These are phyloP conservation scores for Teratosphaeria pseudoeucalypti DNA, from an alignment of 2,329 filamentous ascomycete species.

Conservation along the genomic window DNA sequence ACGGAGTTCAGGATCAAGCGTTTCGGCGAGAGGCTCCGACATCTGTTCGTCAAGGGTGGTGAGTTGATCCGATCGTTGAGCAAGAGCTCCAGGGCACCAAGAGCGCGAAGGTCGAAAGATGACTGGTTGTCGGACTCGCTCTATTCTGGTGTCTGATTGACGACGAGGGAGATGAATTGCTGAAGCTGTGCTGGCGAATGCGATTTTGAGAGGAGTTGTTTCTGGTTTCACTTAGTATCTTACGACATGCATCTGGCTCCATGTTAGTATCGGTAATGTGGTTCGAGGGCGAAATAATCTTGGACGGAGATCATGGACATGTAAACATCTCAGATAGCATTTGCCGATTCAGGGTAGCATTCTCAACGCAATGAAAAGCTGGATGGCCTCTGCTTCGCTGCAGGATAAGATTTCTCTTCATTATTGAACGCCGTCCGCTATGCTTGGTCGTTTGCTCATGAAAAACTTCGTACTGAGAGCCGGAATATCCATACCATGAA, in stretches of 20 bases:
- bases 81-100: background rate
- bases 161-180: background rate
- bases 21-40: slow-evolving; percentile 29
- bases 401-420: background rate
- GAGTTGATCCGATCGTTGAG: slow-evolving; percentile 25
- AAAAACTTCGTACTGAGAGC: background rate
- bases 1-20: slow-evolving; percentile 31
- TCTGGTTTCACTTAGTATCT: background rate
- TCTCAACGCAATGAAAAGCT: background rate
- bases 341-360: background rate
- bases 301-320: background rate
- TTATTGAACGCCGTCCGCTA: background rate
- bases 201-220: background rate
- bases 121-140: slow-evolving; percentile 17
- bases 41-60: slow-evolving; percentile 25
- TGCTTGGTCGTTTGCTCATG: background rate
- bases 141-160: slow-evolving; percentile 10
- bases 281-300: background rate
- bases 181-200: background rate
- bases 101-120: slow-evolving; percentile 6
- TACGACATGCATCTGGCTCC: background rate
- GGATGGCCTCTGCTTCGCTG: background rate
- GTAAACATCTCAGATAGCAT: background rate
- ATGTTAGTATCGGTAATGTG: background rate
- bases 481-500: background rate